Evolutionary conservation across 2,329 filamentous ascomycete genomes (phyloP).

Genomic region (Pezicula neosporulosa): DNA sequence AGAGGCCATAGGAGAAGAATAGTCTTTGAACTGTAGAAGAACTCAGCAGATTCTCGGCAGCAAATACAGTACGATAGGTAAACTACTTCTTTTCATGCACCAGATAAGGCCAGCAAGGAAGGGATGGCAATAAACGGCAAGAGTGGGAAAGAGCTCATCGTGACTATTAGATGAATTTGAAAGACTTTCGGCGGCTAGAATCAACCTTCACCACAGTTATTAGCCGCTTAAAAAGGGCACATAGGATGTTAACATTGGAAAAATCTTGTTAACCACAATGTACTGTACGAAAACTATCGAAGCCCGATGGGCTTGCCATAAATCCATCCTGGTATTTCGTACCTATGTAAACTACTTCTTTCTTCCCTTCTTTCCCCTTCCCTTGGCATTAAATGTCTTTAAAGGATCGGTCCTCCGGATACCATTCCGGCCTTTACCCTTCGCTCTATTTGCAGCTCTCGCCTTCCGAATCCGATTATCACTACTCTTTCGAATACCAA

Average conservation of each 20-base stretch:
- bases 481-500: constrained; percentile 57
- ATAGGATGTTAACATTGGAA: neutral
- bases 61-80: no score
- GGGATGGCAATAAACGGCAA: no score
- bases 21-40: no score
- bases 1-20: no score
- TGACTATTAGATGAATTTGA: no score
- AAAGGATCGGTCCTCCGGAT: constrained; percentile 77
- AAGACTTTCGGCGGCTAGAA: no score
- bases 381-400: constrained; percentile 74
- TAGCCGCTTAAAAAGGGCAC: no score
- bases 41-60: no score
- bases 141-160: no score
- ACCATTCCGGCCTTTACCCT: constrained; percentile 48
- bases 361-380: constrained; percentile 17
- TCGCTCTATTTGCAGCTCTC: constrained; percentile 42
- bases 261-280: neutral
- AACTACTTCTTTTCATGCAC: no score
- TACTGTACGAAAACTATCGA: neutral
- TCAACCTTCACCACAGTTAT: no score
- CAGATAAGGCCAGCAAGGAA: no score
- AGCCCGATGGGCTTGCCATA: neutral
- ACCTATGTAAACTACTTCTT: constrained; percentile 15
- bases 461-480: constrained; percentile 40
- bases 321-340: neutral